These are phyloP conservation scores for Coniella vitis DNA, from an alignment of 2,329 filamentous ascomycete genomes.

Conservation along the genomic window DNA sequence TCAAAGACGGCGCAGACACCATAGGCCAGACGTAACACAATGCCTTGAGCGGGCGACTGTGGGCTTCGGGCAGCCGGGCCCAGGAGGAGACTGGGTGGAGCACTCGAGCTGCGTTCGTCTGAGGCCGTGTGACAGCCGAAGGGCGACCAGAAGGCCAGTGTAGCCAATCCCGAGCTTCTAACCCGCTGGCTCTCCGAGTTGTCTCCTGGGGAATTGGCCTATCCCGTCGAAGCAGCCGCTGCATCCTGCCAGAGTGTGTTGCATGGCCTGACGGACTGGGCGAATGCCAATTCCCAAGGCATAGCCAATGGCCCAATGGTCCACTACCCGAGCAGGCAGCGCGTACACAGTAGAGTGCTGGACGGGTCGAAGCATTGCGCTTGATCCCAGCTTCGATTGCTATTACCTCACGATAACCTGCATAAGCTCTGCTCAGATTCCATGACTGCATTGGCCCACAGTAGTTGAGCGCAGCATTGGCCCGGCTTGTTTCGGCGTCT, in stretches of 20 bases:
- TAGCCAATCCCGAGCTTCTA: conserved; percentile 4
- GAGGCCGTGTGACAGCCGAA: neutral
- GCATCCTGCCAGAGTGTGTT: neutral
- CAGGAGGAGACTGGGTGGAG: conserved; percentile 1
- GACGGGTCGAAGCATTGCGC: too few relatives aligned
- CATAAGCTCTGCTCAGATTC: too few relatives aligned
- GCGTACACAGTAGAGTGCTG: too few relatives aligned
- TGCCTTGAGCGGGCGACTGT: neutral
- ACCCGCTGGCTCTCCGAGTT: neutral
- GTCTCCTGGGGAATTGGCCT: neutral
- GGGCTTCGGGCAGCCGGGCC: neutral
- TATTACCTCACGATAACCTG: too few relatives aligned
- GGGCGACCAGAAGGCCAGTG: neutral
- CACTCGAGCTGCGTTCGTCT: neutral
- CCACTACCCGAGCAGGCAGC: too few relatives aligned
- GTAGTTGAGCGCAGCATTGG: too few relatives aligned
- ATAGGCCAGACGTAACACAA: neutral
- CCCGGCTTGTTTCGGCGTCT: too few relatives aligned
- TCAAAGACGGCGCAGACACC: neutral
- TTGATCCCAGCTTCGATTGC: too few relatives aligned
- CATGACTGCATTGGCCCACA: too few relatives aligned
- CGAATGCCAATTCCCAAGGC: too few relatives aligned
- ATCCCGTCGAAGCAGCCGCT: neutral
- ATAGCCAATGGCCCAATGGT: too few relatives aligned
- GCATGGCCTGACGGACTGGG: too few relatives aligned